Evolutionary conservation across 1,284 basidiomycete species (phyloP), one percentile per base, ranked within the genome.

Genomic region (Wolfiporia cocos): DNA sequence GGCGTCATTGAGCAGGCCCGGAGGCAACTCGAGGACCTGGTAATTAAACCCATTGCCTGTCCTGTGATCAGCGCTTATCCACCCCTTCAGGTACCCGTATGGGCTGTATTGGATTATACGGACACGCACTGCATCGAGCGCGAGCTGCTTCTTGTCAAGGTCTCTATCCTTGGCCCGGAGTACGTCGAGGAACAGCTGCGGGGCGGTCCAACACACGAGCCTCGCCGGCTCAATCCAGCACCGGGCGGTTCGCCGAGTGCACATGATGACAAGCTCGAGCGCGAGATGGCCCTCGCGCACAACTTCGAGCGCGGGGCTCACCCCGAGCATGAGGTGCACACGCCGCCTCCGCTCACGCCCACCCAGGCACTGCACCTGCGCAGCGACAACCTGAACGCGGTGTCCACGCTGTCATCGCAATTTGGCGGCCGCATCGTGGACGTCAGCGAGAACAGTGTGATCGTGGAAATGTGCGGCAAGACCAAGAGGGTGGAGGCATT

Each of bases 1-100:
- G 92, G 91, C 47, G 94, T 99, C 32, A 88, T 99, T 40, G 96
- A 99, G 65, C 96, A 99, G 68, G 94, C 91, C 20, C 75, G 93
- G 34, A 73, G 93, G 49, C 93, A 96, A 56, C 77, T 97, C 14
- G 93, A 97, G 57, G 93, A 97, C 60, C 74, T 96, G 49, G 93
- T 94, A 57, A 52, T 86, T 71, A 9, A 20, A 23, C 23, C 23
- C 45, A 31, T 37, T 24, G 22, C 23, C 33, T 34, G 24, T 24
- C 34, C 46, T 19, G 31, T 17, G 23, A 43, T 33, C 34, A 32
- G 38, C 15, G 45, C 33, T 18, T n/a, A 17, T 41, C 45, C 7
- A 46, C 29, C 41, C 43, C 39, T 37, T n/a, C 19, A 94, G 92
- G 92, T 97, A 28, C 93, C 92, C 44, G 93, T 97, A 14, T 97